Evolutionary conservation across 768 basidiomycete species (phyloP).

Genomic region (Mycena maculata): DNA sequence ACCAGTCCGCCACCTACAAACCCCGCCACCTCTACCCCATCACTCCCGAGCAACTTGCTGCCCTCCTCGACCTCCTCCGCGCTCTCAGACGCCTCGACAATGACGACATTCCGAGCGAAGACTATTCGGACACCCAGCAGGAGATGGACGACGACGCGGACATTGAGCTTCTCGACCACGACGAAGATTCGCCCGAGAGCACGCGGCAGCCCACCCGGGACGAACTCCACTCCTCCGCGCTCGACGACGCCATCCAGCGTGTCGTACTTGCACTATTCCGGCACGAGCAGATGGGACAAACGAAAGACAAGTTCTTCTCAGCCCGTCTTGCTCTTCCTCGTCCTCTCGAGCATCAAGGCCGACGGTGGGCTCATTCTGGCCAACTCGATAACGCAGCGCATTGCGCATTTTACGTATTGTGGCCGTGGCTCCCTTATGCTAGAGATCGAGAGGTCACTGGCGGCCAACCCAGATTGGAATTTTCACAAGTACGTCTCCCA

Average conservation of each 20-base stretch:
- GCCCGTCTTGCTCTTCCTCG: slow-evolving; percentile 8
- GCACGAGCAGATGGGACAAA: not conserved
- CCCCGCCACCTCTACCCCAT: slow-evolving; percentile 1
- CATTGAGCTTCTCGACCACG: not conserved
- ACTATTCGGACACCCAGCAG: not conserved
- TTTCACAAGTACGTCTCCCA: slow-evolving; percentile 3
- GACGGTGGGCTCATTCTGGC: slow-evolving; percentile 6
- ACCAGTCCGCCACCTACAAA: not conserved
- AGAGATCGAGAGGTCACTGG: slow-evolving; percentile 17
- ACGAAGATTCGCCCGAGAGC: not conserved
- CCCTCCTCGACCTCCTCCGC: not conserved
- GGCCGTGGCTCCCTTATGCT: slow-evolving; percentile 9
- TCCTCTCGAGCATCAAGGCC: slow-evolving; percentile 1
- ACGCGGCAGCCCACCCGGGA: not conserved
- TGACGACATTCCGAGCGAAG: not conserved
- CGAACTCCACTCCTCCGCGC: not conserved
- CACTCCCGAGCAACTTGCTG: not conserved
- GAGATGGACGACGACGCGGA: not conserved
- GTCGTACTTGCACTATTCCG: slow-evolving; percentile 11
- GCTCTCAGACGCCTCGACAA: not conserved
- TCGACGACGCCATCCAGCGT: not conserved
- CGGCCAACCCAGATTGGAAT: not conserved
- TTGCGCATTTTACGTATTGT: slow-evolving; percentile 5
- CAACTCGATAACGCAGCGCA: slow-evolving; percentile 16
- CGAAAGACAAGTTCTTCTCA: slow-evolving; percentile 10